A percentile compares a stretch with the other conserved stretches of the same genome.
Evolutionary conservation across 1,284 basidiomycete genomes (phyloP).

Genomic region (Ustilago bromivora): DNA sequence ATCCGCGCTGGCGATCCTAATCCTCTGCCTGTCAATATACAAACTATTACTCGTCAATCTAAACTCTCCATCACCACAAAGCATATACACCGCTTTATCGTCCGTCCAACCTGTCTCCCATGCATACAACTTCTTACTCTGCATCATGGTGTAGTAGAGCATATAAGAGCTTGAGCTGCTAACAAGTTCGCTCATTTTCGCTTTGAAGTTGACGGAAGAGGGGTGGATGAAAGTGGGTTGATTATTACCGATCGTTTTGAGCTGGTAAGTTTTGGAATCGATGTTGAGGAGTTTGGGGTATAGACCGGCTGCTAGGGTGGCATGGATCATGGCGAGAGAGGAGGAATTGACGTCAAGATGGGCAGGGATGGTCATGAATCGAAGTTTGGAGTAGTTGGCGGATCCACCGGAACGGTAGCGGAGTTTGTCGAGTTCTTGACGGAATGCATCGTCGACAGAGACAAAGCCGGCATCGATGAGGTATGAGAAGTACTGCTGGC

Average conservation of each 20-base stretch:
- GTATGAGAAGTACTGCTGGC: slow-evolving; percentile 85
- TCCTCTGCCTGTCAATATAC: slow-evolving; percentile 87
- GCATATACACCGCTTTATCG: slow-evolving; percentile 82
- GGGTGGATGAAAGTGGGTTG: slow-evolving; percentile 88
- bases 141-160: slow-evolving; percentile 74
- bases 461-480: slow-evolving; percentile 90
- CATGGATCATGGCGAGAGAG: slow-evolving; percentile 78
- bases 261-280: slow-evolving; percentile 74
- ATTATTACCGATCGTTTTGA: slow-evolving; percentile 89
- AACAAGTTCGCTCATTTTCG: slow-evolving; percentile 39
- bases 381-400: slow-evolving; percentile 74
- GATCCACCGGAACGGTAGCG: slow-evolving; percentile 50
- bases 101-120: slow-evolving; percentile 95
- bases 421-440: slow-evolving; percentile 80
- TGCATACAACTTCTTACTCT: slow-evolving; percentile 89
- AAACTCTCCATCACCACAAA: slow-evolving; percentile 93
- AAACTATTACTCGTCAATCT: slow-evolving; percentile 81
- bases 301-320: slow-evolving; percentile 85
- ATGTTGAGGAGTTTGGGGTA: slow-evolving; percentile 90
- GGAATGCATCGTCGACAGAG: slow-evolving; percentile 76
- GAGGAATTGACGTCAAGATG: slow-evolving; percentile 80
- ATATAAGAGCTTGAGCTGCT: slow-evolving; percentile 47
- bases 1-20: slow-evolving; percentile 77
- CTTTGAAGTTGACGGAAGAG: slow-evolving; percentile 72
- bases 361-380: slow-evolving; percentile 79